phyloP scores from a whole-genome alignment of 176 grass and related monocot species.

The Aegilops sharonensis region DNA sequence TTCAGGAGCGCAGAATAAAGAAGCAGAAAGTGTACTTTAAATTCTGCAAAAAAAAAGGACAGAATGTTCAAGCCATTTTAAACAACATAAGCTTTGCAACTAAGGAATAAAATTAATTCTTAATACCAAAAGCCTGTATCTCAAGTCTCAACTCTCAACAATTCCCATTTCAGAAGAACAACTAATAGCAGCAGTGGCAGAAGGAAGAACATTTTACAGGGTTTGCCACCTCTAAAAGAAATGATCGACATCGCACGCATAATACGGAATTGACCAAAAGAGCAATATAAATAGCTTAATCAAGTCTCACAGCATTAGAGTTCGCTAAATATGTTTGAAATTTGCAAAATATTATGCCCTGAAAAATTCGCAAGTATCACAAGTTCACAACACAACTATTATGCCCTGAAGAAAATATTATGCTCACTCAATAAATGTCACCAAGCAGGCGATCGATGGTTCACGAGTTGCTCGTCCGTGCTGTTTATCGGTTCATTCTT shows the following conservation, averaged over 20 bases:
- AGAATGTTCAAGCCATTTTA: not conserved
- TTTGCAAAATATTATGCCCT: too few species aligned
- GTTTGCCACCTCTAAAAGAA: not conserved
- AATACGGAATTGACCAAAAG: rapidly evolving
- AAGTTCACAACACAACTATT: too few species aligned
- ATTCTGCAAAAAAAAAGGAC: constrained; percentile 17
- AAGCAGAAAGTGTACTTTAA: not conserved
- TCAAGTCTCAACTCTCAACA: not conserved
- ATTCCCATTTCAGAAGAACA: not conserved
- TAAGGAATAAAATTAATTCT: not conserved
- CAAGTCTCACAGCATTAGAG: not conserved
- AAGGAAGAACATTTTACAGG: not conserved
- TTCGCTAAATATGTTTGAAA: not conserved
- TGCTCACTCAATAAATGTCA: too few species aligned
- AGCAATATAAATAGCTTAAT: not conserved
- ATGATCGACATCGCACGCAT: not conserved
- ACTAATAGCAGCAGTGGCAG: not conserved
- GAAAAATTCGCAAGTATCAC: too few species aligned
- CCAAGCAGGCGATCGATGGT: too few species aligned
- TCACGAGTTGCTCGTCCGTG: too few species aligned
- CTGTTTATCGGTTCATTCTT: too few species aligned
- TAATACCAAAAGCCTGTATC: not conserved
- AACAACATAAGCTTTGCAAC: not conserved
- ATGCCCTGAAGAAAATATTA: too few species aligned
- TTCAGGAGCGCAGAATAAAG: not conserved